Evolutionary conservation across 2,329 filamentous ascomycete species (phyloP), one percentile per base, ranked within the genome.

Genomic region (Dothiorella sarmentorum): DNA sequence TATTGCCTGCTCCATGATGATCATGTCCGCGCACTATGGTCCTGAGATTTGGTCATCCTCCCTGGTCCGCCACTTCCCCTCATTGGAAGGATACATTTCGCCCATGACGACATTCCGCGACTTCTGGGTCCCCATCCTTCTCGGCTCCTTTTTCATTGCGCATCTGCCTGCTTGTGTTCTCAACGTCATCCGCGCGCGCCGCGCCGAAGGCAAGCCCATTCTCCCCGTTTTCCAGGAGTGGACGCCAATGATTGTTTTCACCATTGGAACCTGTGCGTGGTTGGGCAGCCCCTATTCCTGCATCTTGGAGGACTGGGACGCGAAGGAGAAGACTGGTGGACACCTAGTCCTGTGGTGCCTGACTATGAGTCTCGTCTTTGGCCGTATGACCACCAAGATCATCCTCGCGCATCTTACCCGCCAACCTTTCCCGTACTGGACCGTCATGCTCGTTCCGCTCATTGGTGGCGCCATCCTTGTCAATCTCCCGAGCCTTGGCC

Each of bases 361-460:
- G 61, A 96, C 90, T 61, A 89, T 97, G 81, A 89, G 90, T n/a
- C 92, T 97, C 67, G 94, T 97, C 60, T 97, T 99, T 73, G 94
- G 94, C 33, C 88, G 94, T 65, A 91, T 99, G 87, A 97, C 94
- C 0, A 99, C 94, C 37, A 99, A 97, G 80, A 97, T 97, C 75
- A 99, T 99, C 70, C 85, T 99, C 17, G 93, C 94, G 2, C 94
- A 99, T 74, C 80, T 99, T 53, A 94, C 94, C 2, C 85, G 85
- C 63, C 94, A 97, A 73, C 90, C 93, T 3, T 99, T 97, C 76
- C 94, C 94, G 1, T 95, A 90, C 81, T 97, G 92, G 91, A 97
- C 94, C 10, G 83, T 94, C 49, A 89, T 97, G 83, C 81, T 97
- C 35, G 85, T 84, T 31, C 94, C 94, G 7, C 85, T 99, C 37